Evolutionary conservation across 495 filamentous ascomycete genomes (phyloP).

Genomic region (Cudoniella acicularis): DNA sequence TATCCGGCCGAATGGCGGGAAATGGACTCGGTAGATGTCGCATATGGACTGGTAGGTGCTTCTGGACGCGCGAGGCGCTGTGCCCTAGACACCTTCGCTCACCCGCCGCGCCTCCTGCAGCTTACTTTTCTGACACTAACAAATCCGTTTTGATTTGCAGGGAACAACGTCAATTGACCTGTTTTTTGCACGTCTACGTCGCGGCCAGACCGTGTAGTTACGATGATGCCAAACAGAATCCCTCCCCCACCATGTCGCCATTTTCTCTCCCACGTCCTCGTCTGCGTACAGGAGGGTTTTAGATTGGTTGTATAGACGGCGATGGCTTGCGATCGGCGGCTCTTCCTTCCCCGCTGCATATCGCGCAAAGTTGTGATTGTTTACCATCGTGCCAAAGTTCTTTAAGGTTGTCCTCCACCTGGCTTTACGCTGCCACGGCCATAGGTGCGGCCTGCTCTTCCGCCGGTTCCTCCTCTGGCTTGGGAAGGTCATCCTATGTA

Average conservation of each 20-base stretch:
- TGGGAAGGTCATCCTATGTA: conserved; percentile 18
- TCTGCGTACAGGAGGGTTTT: too few relatives aligned
- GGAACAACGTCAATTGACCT: not conserved
- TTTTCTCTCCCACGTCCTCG: too few relatives aligned
- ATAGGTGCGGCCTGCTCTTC: conserved; percentile 5
- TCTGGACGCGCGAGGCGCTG: not conserved
- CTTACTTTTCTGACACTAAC: not conserved
- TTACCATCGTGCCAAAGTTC: not conserved
- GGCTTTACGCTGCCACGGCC: conserved; percentile 10
- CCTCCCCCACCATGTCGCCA: too few relatives aligned
- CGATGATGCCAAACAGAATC: too few relatives aligned
- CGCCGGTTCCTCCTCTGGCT: conserved; percentile 6
- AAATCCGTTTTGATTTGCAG: not conserved
- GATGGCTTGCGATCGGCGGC: not conserved
- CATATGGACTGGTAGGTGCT: not conserved
- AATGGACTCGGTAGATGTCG: not conserved
- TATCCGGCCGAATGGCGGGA: too few relatives aligned
- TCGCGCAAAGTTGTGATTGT: not conserved
- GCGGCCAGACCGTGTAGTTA: not conserved
- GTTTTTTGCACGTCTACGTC: too few relatives aligned
- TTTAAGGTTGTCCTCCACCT: not conserved
- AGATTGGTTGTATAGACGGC: not conserved
- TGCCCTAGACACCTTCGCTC: not conserved
- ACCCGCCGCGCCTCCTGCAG: not conserved
- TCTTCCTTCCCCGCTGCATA: not conserved